Evolutionary conservation across 768 basidiomycete species (phyloP), one percentile per base, ranked within the genome.

Genomic region (Collybia sp.): DNA sequence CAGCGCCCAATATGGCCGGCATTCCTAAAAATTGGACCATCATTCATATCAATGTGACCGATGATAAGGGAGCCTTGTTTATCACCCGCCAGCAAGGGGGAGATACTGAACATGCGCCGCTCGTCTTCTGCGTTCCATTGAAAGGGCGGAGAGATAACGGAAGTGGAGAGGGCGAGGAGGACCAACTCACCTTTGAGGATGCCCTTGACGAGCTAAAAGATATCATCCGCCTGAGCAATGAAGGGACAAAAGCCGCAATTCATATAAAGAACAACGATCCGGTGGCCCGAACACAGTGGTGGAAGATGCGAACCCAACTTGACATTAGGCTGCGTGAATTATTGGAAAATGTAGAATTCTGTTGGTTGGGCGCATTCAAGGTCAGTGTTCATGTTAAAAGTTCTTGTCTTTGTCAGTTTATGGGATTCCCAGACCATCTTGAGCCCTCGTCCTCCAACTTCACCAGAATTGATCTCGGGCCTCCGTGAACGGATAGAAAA

Each of bases 291-390:
- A 69, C 74, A 0, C 75, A 70, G 1, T 98, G 96, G 96, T 99
- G 96, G 96, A 82, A 79, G 31, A 76, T 83, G 43, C 74, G 96
- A 2, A 66, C 70, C 17, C 77, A 73, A 16, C 72, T 98, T n/a
- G 93, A 98, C 57, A 71, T 69, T 40, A 76, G 92, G 17, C 60
- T 99, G 57, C 71, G 79, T 46, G 79, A 80, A 25, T 64, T 99
- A 5, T 61, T 96, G 30, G 80, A 81, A 52, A 91, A 85, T 52
- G 83, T 99, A 37, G 96, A 98, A 61, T 93, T 89, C 55, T 93
- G 88, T 58, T 98, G 96, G 96, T 73, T 99, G 2, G 95, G 96
- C 1, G 93, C 87, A 16, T 97, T 96, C 79, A 98, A 97, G 82
- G 94, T 93, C 42, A 30, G 72, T 56, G 2, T 16, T 45, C 8